Evolutionary conservation across 108 stramenopile species (phyloP).

Genomic region (Schizochytrium sp.): DNA sequence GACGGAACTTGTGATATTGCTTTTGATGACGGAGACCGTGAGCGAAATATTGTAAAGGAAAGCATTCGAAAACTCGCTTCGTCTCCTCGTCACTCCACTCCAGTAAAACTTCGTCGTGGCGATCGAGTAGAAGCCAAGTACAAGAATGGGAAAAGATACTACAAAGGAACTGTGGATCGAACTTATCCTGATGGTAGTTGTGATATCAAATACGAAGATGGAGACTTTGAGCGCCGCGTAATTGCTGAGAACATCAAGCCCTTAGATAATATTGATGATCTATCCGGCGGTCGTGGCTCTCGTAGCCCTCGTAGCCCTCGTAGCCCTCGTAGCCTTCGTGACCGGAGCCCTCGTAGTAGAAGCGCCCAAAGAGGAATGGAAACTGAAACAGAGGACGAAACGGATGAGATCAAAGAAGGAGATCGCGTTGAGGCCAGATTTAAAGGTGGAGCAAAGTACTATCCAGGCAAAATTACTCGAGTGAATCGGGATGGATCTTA

Average conservation of each 20-base stretch:
- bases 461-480: slow-evolving; percentile 27
- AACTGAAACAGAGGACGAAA: slow-evolving; percentile 54
- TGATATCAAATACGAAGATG: slow-evolving; percentile 75
- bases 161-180: slow-evolving; percentile 67
- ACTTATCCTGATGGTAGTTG: slow-evolving; percentile 72
- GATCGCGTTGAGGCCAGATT: slow-evolving; percentile 63
- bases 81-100: neutral
- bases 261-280: neutral
- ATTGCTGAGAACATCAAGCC: slow-evolving; percentile 60
- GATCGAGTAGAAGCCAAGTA: slow-evolving; percentile 74
- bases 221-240: slow-evolving; percentile 73
- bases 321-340: neutral
- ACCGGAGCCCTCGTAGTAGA: neutral
- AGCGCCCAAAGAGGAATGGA: neutral
- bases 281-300: neutral
- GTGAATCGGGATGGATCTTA: slow-evolving; percentile 61
- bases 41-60: slow-evolving; percentile 34
- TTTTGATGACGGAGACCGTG: slow-evolving; percentile 72
- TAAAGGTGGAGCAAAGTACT: slow-evolving; percentile 32
- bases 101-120: slow-evolving; percentile 19
- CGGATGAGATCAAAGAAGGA: slow-evolving; percentile 62
- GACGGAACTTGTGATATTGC: slow-evolving; percentile 71
- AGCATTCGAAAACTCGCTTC: neutral
- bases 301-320: neutral
- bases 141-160: slow-evolving; percentile 68